Base-by-base conservation (phyloP, 495 filamentous ascomycete genomes). In the Tuber borchii region DNA sequence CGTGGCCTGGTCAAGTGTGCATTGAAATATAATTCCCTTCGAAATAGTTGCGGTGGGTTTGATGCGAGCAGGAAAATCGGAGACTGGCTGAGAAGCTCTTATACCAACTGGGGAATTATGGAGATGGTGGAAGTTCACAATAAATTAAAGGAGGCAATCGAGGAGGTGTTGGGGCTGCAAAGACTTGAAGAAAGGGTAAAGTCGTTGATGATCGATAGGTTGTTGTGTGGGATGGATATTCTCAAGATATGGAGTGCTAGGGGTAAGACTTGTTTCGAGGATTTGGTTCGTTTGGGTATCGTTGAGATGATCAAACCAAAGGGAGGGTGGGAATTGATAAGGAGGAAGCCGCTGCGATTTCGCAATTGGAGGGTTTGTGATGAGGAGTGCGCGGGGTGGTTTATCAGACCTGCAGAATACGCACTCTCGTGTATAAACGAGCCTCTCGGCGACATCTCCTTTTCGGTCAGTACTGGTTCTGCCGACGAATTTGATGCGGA, bases 111-210 rank as follows among this genome's bases (percentile, higher is more conserved):
- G 72, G 79, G 79, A 40, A 72, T 81, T 19, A 68, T 42, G 10
- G 79, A 81, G 44, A 81, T 81, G 3, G 69, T 65, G 37, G 77
- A 65, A 34, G 79, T 81, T 40, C 68, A 79, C 26, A 69, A 81
- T 26, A 68, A 73, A 5, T 22, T 79, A n/a, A 40, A 65, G 9
- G 72, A 45, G 17, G 34, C 40, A 17, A 71, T 79, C 8, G 73
- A 79, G 12, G 37, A 48, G 9, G 19, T 73, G 17, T 42, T 79
- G 10, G 76, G 73, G 34, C 73, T 73, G 5, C 37, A 75, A 17
- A 22, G 46, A 5, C n/a, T 8, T 4, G 56, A 79, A 20, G 6
- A 34, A 4, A 31, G 12, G 45, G 73, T 71, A 70, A 39, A 77
- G 61, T 46, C 70, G 12, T 43, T 73, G 46, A 46, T 79, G 12